Conservation (phyloP, 805 yeast species). For the Kodamaea fukazawae region DNA sequence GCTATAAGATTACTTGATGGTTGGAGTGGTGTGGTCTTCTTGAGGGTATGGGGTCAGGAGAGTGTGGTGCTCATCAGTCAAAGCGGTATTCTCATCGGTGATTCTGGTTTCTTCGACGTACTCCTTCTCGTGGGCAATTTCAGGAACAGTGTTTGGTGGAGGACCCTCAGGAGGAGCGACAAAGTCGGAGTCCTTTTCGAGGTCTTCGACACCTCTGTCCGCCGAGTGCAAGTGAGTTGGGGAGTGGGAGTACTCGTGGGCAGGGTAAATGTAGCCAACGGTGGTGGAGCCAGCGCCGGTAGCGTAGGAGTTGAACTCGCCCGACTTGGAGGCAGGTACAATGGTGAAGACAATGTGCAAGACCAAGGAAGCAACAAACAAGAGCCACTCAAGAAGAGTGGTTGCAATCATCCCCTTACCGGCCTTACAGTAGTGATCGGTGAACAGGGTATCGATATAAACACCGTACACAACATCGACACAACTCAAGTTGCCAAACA, state of each 20-base stretch:
- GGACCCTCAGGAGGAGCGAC: no score
- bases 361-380: conserved; percentile 17
- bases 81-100: no score
- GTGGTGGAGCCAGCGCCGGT: neutral
- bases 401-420: conserved; percentile 24
- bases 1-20: no score
- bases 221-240: no score
- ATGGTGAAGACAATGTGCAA: conserved; percentile 16
- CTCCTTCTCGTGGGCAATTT: no score
- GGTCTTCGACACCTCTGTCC: no score
- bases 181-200: no score
- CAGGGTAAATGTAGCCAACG: conserved; percentile 1
- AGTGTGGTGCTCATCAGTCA: no score
- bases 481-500: conserved; percentile 15
- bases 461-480: conserved; percentile 3
- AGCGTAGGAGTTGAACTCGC: neutral
- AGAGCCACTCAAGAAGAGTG: conserved; percentile 20
- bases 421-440: conserved; percentile 13
- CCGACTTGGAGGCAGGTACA: conserved; percentile 14
- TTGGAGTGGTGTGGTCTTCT: no score
- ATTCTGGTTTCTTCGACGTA: no score
- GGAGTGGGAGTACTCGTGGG: neutral
- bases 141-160: no score
- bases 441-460: neutral
- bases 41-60: no score